These are phyloP conservation scores for Coprinellus aureogranulatus DNA, from an alignment of 768 basidiomycete genomes.

Conservation along the genomic window DNA sequence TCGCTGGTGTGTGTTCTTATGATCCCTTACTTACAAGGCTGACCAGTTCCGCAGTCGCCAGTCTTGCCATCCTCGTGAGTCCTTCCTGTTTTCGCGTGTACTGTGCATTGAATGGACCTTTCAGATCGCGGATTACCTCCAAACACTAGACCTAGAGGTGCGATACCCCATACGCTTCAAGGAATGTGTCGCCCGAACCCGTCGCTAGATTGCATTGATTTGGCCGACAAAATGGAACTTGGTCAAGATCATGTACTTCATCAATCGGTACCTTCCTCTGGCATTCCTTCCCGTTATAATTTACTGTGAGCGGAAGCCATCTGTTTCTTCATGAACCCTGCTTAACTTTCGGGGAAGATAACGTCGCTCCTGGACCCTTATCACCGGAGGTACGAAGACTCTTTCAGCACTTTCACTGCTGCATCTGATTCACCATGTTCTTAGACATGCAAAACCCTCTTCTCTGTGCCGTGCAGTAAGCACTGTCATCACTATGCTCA, in stretches of 20 bases:
- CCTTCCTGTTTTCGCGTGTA: neutral
- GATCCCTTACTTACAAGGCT: too few relatives aligned
- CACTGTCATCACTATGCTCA: too few relatives aligned
- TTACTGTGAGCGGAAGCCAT: neutral
- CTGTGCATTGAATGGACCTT: too few relatives aligned
- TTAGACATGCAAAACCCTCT: constrained; percentile 5
- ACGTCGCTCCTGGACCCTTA: neutral
- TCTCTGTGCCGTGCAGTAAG: constrained; percentile 6
- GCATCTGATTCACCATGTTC: too few relatives aligned
- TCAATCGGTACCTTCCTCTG: constrained; percentile 9
- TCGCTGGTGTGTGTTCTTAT: neutral
- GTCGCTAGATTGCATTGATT: constrained; percentile 3
- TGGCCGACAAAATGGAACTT: constrained; percentile 3
- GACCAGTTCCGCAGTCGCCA: neutral
- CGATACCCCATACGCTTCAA: too few relatives aligned
- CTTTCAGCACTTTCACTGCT: too few relatives aligned
- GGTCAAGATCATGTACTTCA: constrained; percentile 5
- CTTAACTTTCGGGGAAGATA: neutral
- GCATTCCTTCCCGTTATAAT: constrained; percentile 3
- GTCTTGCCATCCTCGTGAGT: constrained; percentile 1
- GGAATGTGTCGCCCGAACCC: neutral
- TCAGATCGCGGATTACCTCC: constrained; percentile 4
- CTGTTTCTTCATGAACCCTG: neutral
- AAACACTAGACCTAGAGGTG: constrained; percentile 8
- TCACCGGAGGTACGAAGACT: neutral